Evolutionary conservation across 768 basidiomycete species (phyloP), one percentile per base, ranked within the genome.

Genomic region (Amanita pseudoporphyria): DNA sequence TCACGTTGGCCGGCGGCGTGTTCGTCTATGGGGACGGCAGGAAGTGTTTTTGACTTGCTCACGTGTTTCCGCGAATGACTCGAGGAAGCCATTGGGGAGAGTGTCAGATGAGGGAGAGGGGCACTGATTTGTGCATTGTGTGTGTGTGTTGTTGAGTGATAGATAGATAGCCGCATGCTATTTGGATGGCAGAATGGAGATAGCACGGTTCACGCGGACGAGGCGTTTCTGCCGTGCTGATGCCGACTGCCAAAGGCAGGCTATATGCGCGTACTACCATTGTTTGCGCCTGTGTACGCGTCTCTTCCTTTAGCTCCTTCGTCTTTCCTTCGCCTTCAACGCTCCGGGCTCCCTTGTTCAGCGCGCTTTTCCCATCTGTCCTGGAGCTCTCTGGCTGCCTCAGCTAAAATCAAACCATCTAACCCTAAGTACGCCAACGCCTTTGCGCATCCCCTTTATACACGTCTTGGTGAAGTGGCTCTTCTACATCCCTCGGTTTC

Each of bases 341-440:
- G 74, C 76, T 72, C 73, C 72, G 59, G 74, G 74, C n/a, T 28
- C 26, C 44, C 51, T 43, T 45, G 31, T 45, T 33, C 45, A 57
- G 60, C 69, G 66, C 65, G 26, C 63, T 64, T 61, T 46, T 48
- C 57, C 53, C 54, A 33, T 49, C 56, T 49, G n/a, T 48, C 70
- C 62, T 54, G 51, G 53, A 56, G 59, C 56, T 56, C n/a, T n/a
- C 61, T 62, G 54, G 53, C 67, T 65, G 61, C 67, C 74, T 71
- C 76, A 78, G 71, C 65, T 67, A 75, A 74, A 57, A 64, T 63
- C 71, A 67, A 76, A 64, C 32, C 64, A 69, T 74, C 75, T 79
- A 81, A 81, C 79, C 79, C 77, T 79, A 81, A 72, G 69, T 61
- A 58, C 60, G 53, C 58, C 58, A 58, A 59, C 69, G 65, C 62